A percentile compares a stretch with the other conserved stretches of the same genome.
These are phyloP conservation scores for Clonostachys byssicola DNA, from an alignment of 2,329 filamentous ascomycete species.

Conservation along the genomic window DNA sequence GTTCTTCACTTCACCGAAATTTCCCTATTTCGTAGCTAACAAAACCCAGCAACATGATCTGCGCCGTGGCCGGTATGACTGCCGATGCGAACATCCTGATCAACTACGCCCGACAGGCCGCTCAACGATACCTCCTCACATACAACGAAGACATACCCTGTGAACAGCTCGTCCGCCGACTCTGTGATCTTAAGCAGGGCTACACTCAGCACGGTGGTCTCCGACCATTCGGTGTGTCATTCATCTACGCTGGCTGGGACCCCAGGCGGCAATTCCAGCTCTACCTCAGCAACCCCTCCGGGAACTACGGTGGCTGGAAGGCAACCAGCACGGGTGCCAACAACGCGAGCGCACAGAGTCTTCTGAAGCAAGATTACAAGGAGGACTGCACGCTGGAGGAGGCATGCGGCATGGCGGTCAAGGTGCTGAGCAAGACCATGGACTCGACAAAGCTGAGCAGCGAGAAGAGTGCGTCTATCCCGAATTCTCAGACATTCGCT, in stretches of 20 bases:
- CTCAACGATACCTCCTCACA: conserved; percentile 94
- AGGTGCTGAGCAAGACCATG: conserved; percentile 99
- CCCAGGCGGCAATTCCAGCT: conserved; percentile 95
- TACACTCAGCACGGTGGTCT: conserved; percentile 99
- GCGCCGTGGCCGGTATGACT: conserved; percentile 97
- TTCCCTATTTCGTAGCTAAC: not conserved
- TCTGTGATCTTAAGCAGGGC: conserved; percentile 98
- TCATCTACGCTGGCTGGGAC: conserved; percentile 99
- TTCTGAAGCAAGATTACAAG: conserved; percentile 99
- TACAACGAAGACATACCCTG: conserved; percentile 99
- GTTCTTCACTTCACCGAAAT: conserved; percentile 20
- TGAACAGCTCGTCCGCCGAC: conserved; percentile 92
- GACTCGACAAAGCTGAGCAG: conserved; percentile 98
- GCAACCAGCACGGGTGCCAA: conserved; percentile 97
- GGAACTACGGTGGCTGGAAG: conserved; percentile 99
- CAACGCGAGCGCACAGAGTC: conserved; percentile 93
- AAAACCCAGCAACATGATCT: conserved; percentile 97
- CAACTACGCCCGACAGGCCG: conserved; percentile 97
- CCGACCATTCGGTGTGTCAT: conserved; percentile 95
- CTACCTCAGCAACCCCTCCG: conserved; percentile 97
- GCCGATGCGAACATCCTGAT: conserved; percentile 99
- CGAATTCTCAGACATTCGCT: not conserved
- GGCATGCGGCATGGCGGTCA: conserved; percentile 94
- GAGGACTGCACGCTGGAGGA: conserved; percentile 96
- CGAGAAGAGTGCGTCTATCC: conserved; percentile 78